Evolutionary conservation across 306 rosid genomes (phyloP).

Genomic region (Bauhinia variegata): DNA sequence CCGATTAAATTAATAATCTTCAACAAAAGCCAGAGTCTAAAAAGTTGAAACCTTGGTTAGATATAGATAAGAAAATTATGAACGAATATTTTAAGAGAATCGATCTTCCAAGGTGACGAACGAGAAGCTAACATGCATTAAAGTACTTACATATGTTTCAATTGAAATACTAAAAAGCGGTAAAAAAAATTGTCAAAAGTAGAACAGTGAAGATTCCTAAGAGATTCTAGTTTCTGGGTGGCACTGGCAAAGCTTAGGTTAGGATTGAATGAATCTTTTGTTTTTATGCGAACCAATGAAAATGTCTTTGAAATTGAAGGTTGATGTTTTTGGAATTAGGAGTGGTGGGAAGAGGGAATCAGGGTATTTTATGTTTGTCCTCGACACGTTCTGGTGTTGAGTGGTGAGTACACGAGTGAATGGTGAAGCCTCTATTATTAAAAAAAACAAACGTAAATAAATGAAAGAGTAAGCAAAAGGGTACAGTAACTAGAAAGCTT

Average conservation of each 20-base stretch:
- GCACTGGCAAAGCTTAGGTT: constrained; percentile 35
- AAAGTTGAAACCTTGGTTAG: too few relatives aligned
- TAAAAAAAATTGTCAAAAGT: constrained; percentile 34
- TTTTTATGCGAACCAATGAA: constrained; percentile 32
- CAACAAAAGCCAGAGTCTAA: too few relatives aligned
- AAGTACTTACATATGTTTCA: too few relatives aligned
- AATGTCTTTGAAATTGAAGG: background rate
- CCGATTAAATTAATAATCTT: too few relatives aligned
- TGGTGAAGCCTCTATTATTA: background rate
- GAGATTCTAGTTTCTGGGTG: constrained; percentile 26
- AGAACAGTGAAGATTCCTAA: constrained; percentile 48
- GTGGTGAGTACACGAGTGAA: background rate
- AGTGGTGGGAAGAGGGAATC: constrained; percentile 49
- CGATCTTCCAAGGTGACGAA: constrained; percentile 25
- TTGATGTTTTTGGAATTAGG: constrained; percentile 7
- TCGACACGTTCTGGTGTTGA: constrained; percentile 27
- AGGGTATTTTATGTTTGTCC: constrained; percentile 32
- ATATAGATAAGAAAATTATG: too few relatives aligned
- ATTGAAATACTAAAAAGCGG: constrained; percentile 14
- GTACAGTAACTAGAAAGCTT: constrained; percentile 41
- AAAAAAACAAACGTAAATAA: too few relatives aligned
- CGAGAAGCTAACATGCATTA: constrained; percentile 42
- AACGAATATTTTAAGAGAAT: too few relatives aligned
- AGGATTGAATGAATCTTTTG: constrained; percentile 35
- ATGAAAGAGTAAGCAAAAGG: constrained; percentile 48